Evolutionary conservation across 176 grass and related monocot genomes (phyloP).

Genomic region (Leersia perrieri): DNA sequence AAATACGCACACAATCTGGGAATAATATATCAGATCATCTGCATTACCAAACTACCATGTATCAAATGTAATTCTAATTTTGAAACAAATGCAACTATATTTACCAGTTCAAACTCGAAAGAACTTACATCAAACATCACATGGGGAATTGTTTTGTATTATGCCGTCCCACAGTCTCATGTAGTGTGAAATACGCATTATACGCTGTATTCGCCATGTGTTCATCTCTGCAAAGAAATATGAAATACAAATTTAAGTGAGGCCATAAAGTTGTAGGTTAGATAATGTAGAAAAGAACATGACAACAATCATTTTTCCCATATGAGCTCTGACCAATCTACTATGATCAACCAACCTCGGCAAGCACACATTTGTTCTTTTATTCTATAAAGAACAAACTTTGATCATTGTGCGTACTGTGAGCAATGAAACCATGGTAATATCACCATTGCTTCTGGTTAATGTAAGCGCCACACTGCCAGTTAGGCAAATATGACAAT

Average conservation of each 20-base stretch:
- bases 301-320: slow-evolving; percentile 9
- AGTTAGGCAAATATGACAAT: not conserved
- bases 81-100: not conserved
- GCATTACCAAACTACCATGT: not conserved
- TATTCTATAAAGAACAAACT: not conserved
- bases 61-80: not conserved
- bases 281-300: not conserved
- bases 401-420: not conserved
- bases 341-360: not conserved
- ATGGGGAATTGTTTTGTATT: not conserved
- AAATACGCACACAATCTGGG: not conserved
- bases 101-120: slow-evolving; percentile 1
- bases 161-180: not conserved
- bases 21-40: not conserved
- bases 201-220: not conserved
- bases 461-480: not conserved
- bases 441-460: not conserved
- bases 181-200: not conserved
- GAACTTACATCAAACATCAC: not conserved
- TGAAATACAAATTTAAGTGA: not conserved
- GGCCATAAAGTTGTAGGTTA: not conserved
- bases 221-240: slow-evolving; percentile 21
- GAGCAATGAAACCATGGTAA: not conserved
- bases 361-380: not conserved
- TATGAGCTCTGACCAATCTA: not conserved